Conservation (phyloP, 75 land plant genomes). For the Pinus taeda region DNA sequence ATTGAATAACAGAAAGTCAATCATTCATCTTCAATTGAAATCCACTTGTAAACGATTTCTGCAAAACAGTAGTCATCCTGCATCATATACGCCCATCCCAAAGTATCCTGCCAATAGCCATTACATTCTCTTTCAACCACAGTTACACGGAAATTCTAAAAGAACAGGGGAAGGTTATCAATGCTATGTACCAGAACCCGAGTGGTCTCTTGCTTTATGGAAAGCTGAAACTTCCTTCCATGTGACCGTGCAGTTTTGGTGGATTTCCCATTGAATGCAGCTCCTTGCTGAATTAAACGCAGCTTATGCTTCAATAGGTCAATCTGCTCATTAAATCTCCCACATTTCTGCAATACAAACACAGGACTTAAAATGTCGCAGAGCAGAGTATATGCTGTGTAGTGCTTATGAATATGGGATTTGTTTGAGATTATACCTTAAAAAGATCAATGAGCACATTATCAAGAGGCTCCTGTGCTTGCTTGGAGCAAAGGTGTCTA, state of each 20-base stretch:
- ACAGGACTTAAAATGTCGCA: background rate
- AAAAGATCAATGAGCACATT: conserved; percentile 68
- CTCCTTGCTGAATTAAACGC: conserved; percentile 65
- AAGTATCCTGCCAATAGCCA: conserved; percentile 55
- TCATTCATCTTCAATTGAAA: too few relatives aligned
- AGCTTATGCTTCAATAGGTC: conserved; percentile 81
- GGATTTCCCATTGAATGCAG: conserved; percentile 82
- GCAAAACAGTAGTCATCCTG: conserved; percentile 43
- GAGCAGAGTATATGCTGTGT: too few relatives aligned
- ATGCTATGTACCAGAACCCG: conserved; percentile 62
- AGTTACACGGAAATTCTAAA: too few relatives aligned
- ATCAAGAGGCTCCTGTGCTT: conserved; percentile 67
- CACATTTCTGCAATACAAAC: conserved; percentile 59
- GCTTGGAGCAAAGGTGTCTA: conserved; percentile 56
- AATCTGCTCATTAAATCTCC: conserved; percentile 83
- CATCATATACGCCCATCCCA: conserved; percentile 97
- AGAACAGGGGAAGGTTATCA: background rate
- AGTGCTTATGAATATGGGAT: too few relatives aligned
- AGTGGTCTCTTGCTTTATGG: conserved; percentile 84
- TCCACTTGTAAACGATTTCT: conserved; percentile 31
- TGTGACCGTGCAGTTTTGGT: conserved; percentile 97
- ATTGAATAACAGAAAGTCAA: too few relatives aligned
- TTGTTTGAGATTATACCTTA: conserved; percentile 35
- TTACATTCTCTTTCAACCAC: too few relatives aligned
- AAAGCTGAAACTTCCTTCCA: conserved; percentile 94